phyloP scores from a whole-genome alignment of 352 stramenopile species.

The Globisporangium emineosum region DNA sequence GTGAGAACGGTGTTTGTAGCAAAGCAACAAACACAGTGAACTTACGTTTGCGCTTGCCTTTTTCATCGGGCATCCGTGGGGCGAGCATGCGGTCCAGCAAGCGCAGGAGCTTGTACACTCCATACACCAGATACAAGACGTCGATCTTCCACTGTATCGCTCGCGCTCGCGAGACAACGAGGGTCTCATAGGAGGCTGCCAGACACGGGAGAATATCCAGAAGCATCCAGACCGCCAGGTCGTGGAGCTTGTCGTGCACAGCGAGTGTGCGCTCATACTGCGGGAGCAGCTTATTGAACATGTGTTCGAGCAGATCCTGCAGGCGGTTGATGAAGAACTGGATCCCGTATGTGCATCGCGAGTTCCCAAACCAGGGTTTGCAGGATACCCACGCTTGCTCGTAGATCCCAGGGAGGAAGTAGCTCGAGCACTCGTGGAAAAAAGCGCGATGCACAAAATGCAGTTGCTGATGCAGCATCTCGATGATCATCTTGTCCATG shows the following conservation, averaged over 20 bases:
- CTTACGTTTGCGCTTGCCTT: constrained; percentile 38
- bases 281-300: constrained; percentile 32
- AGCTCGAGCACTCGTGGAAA: constrained; percentile 55
- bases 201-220: constrained; percentile 47
- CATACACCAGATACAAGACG: constrained; percentile 63
- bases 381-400: constrained; percentile 50
- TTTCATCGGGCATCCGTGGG: constrained; percentile 18
- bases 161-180: constrained; percentile 44
- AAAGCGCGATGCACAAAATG: constrained; percentile 52
- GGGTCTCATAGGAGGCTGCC: constrained; percentile 40
- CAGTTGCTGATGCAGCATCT: constrained; percentile 49
- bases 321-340: constrained; percentile 55
- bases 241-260: constrained; percentile 66
- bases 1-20: no score
- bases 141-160: constrained; percentile 70
- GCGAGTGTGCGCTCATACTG: constrained; percentile 50
- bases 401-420: constrained; percentile 46
- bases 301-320: constrained; percentile 42
- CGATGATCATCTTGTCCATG: constrained; percentile 49
- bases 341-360: constrained; percentile 51
- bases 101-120: constrained; percentile 43
- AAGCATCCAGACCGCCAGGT: constrained; percentile 44
- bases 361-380: constrained; percentile 64
- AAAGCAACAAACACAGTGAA: background rate
- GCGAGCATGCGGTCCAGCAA: constrained; percentile 54